Conservation (phyloP, 2,329 filamentous ascomycete genomes). For the Cytospora piceae region DNA sequence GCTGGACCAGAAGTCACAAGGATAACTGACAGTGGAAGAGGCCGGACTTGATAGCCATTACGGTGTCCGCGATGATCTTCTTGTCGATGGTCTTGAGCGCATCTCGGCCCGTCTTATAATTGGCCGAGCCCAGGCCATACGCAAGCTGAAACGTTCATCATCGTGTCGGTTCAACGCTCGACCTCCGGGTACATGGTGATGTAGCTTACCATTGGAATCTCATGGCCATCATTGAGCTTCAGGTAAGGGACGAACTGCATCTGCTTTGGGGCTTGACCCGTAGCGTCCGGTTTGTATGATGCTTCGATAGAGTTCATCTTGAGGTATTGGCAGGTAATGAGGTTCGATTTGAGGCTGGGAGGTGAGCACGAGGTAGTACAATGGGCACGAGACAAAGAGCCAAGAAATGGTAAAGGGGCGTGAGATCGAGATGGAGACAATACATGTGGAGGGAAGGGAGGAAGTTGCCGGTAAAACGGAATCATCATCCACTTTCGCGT, state of each 20-base stretch:
- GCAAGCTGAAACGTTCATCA: constrained; percentile 55
- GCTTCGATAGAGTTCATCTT: constrained; percentile 50
- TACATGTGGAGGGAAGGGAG: background rate
- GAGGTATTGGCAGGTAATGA: background rate
- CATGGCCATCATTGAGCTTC: constrained; percentile 74
- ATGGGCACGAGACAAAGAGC: background rate
- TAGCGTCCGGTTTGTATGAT: constrained; percentile 45
- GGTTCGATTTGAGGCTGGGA: background rate
- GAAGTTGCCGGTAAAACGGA: too few relatives aligned
- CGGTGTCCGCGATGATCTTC: constrained; percentile 51
- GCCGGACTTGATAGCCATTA: constrained; percentile 69
- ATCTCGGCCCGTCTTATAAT: constrained; percentile 57
- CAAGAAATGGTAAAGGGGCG: background rate
- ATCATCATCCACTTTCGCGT: background rate
- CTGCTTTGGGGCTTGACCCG: constrained; percentile 47
- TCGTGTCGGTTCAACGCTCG: constrained; percentile 14
- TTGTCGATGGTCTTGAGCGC: constrained; percentile 55
- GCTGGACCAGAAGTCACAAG: background rate
- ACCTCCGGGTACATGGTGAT: background rate
- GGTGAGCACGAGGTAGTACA: background rate
- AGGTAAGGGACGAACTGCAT: constrained; percentile 55
- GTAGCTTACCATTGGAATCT: constrained; percentile 67
- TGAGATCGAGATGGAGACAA: background rate
- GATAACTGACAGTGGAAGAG: constrained; percentile 7
- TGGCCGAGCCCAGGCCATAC: constrained; percentile 74